phyloP scores from a whole-genome alignment of 352 stramenopile species.

The Blastocystis sp. region DNA sequence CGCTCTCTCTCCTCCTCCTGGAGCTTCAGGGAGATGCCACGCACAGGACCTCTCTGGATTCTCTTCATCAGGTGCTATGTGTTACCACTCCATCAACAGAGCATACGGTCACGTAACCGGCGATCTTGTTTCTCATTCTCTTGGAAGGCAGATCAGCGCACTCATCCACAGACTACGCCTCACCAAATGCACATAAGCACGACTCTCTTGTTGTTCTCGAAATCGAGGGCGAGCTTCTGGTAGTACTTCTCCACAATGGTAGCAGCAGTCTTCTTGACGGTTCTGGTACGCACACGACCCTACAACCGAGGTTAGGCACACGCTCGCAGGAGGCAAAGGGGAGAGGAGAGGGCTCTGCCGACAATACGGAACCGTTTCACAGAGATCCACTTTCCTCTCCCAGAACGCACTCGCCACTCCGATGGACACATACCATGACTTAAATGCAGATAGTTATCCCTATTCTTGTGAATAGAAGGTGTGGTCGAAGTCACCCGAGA shows the following conservation, averaged over 20 bases:
- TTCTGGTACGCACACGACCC: constrained; percentile 96
- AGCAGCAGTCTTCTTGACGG: constrained; percentile 97
- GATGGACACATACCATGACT: too few species aligned
- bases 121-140: constrained; percentile 99
- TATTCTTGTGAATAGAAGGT: too few species aligned
- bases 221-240: constrained; percentile 95
- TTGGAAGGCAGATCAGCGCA: constrained; percentile 98
- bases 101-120: constrained; percentile 90
- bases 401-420: too few species aligned
- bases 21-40: constrained; percentile 98
- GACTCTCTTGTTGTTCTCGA: constrained; percentile 99
- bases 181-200: constrained; percentile 69
- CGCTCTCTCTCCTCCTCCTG: constrained; percentile 99
- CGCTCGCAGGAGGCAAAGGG: too few species aligned
- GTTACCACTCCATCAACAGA: not conserved
- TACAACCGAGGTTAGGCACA: not conserved
- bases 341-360: too few species aligned
- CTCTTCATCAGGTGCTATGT: constrained; percentile 94
- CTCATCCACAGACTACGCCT: constrained; percentile 78
- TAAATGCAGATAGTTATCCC: too few species aligned
- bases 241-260: constrained; percentile 99
- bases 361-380: too few species aligned
- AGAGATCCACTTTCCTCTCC: too few species aligned
- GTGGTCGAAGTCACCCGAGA: too few species aligned
- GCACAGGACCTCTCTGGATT: constrained; percentile 96